Evolutionary conservation across 2,329 filamentous ascomycete species (phyloP), one percentile per base, ranked within the genome.

Genomic region (Catunica adiposa): DNA sequence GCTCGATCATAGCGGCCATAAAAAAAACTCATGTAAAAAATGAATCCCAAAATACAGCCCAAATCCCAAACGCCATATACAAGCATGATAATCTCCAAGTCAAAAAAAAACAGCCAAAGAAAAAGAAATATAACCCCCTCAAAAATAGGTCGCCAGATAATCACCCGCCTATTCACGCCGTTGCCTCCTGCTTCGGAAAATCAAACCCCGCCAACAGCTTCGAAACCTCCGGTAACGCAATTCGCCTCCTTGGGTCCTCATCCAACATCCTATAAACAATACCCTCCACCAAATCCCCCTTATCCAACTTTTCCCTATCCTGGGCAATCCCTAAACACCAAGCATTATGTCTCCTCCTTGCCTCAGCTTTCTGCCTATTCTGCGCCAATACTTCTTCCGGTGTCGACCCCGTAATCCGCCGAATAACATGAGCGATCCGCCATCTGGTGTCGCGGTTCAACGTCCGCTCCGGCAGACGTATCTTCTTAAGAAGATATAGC

Each of bases 401-500:
- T 14, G n/a, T 6, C 42, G 6, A 34, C 5, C 11, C 11, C 11
- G 29, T 11, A 34, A 5, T 34, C 29, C 11, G 29, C 29, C 29
- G 11, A 11, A 5, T 34, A 34, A 34, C 29, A 5, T 34, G 29
- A 11, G 29, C 29, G 29, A 34, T 34, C 5, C 11, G 5, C 29
- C 29, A 34, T 5, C 29, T 5, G 29, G 29, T 34, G 29, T 34
- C 29, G 5, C 11, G 5, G 11, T 34, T 34, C 29, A 29, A 40
- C 40, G 20, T 25, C n/a, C 25, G 25, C 17, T 80, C 77, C 0
- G 77, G 77, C 56, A 78, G 76, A 0, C 71, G 62, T 37, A 80
- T 76, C 64, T 76, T 77, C 60, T 71, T 69, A 55, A 80, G 64
- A 3, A 78, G 72, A 59, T 80, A 80, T 20, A 80, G 69, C 77